These are phyloP conservation scores for Aspergillus quadricinctus DNA, from an alignment of 2,329 filamentous ascomycete genomes.

Conservation along the genomic window DNA sequence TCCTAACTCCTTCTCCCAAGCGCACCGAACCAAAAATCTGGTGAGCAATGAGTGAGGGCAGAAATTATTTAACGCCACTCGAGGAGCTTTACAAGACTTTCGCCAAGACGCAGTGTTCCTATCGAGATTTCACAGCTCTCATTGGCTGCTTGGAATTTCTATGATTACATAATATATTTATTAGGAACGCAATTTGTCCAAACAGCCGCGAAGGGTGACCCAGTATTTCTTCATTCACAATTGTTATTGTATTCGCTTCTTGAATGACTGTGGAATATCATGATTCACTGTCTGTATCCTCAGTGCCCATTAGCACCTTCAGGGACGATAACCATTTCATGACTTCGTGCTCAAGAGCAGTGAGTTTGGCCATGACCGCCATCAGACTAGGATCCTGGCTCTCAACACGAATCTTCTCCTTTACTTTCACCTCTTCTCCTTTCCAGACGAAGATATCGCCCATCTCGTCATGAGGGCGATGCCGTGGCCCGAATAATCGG, in stretches of 20 bases:
- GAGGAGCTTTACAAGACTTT: conserved; percentile 23
- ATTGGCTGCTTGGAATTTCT: conserved; percentile 21
- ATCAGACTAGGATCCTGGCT: conserved; percentile 84
- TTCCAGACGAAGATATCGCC: conserved; percentile 69
- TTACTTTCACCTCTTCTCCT: conserved; percentile 72
- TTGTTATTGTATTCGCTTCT: not conserved
- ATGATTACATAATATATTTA: conserved; percentile 11
- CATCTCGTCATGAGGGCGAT: conserved; percentile 73
- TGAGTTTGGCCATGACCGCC: conserved; percentile 76
- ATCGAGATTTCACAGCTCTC: conserved; percentile 20
- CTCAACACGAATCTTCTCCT: conserved; percentile 85
- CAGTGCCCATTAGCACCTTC: conserved; percentile 70
- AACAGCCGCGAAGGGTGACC: not conserved
- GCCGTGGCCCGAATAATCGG: conserved; percentile 46
- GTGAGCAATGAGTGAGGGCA: not conserved
- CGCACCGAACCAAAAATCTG: conserved; percentile 3
- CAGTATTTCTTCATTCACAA: not conserved
- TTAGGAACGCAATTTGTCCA: not conserved
- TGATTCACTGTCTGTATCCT: conserved; percentile 40
- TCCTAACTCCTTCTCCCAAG: conserved; percentile 19
- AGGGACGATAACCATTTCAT: conserved; percentile 66
- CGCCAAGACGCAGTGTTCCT: conserved; percentile 20
- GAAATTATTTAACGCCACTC: conserved; percentile 15
- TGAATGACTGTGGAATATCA: not conserved
- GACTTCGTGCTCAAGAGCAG: conserved; percentile 70